phyloP scores from a whole-genome alignment of 305 asterid species.

The Fraxinus xanthoxyloides region DNA sequence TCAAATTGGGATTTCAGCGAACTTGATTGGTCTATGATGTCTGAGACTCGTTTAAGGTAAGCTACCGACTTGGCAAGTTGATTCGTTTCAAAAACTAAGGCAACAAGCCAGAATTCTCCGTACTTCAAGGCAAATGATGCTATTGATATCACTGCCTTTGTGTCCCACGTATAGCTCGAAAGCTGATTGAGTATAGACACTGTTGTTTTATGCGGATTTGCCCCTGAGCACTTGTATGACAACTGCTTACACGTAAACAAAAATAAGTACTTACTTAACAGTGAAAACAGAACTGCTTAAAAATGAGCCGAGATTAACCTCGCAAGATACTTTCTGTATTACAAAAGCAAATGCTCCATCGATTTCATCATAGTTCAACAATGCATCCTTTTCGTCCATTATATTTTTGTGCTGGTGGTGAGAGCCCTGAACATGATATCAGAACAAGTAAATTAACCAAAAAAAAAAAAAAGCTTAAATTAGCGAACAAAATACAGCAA shows the following conservation, averaged over 20 bases:
- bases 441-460: background rate
- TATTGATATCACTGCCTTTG: slow-evolving; percentile 63
- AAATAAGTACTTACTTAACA: background rate
- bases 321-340: slow-evolving; percentile 62
- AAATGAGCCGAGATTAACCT: slow-evolving; percentile 39
- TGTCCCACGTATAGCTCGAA: slow-evolving; percentile 73
- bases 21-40: slow-evolving; percentile 43
- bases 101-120: slow-evolving; percentile 82
- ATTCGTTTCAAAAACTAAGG: slow-evolving; percentile 45
- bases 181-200: slow-evolving; percentile 56
- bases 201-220: slow-evolving; percentile 52
- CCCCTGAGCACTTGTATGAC: slow-evolving; percentile 65
- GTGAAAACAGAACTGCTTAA: background rate
- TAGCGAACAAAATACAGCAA: background rate
- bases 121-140: slow-evolving; percentile 63
- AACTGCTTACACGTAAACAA: slow-evolving; percentile 38
- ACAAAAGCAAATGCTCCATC: slow-evolving; percentile 42
- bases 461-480: background rate
- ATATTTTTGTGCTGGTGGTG: slow-evolving; percentile 20
- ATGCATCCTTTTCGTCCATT: slow-evolving; percentile 40
- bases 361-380: slow-evolving; percentile 24
- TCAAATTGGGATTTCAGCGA: slow-evolving; percentile 53
- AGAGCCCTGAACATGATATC: slow-evolving; percentile 44
- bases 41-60: slow-evolving; percentile 58
- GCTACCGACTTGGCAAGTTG: slow-evolving; percentile 71